Evolutionary conservation across 2,329 filamentous ascomycete species (phyloP), one percentile per base, ranked within the genome.

Genomic region (Akanthomyces dipterigenus): DNA sequence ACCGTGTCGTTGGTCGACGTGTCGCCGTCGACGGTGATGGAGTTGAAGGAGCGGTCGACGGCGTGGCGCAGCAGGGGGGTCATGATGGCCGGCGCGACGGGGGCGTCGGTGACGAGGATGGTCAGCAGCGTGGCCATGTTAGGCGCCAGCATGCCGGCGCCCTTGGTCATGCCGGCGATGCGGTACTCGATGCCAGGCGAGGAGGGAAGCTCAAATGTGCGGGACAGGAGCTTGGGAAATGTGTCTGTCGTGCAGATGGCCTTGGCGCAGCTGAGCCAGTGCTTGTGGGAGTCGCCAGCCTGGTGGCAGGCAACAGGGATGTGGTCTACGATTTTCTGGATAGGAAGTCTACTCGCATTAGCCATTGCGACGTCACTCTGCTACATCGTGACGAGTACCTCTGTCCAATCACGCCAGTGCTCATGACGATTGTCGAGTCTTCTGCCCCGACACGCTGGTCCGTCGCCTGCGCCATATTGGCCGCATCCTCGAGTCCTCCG

Each of bases 231-330:
- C 78, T 99, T 99, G 63, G 95, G 95, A 75, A 99, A 99, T 3
- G 95, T 98, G 76, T 99, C 95, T 18, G 95, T 99, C 14, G 95
- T 99, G 81, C 93, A 97, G 71, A 99, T 98, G 45, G 95, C 93
- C 69, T 87, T 88, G 62, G 95, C 95, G 48, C 91, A 88, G 59
- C 82, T 81, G 51, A 99, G 79, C 95, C 93, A 99, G 76, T 95
- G 85, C 63, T 89, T 83, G 76, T 98, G 93, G 8, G 88, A 84
- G 50, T 82, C 81, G 55, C 89, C 89, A 26, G 96, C 82, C 62
- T 83, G 84, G 63, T 82, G 78, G 71, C 91, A 85, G 5, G 90
- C 92, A 9, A 84, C 81, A 3, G 93, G 91, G 60, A 99, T 91
- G 62, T 89, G 88, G 70, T 85, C 80, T 53, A 93, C 77, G 70